phyloP scores from a whole-genome alignment of 2,329 filamentous ascomycete species.

The Alternaria angustiovoidea region DNA sequence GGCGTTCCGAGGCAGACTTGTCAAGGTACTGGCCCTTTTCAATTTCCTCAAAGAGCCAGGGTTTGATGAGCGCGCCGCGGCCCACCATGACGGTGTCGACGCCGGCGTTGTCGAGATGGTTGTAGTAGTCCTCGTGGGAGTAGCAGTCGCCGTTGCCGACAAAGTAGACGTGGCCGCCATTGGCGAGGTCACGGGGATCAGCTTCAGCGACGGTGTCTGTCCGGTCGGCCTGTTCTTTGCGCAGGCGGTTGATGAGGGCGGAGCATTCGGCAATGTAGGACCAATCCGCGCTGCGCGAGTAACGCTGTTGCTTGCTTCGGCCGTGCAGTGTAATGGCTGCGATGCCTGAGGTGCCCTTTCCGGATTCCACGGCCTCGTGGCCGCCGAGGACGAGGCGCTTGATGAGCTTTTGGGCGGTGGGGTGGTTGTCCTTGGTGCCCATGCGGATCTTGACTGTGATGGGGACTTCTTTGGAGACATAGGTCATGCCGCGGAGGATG shows the following conservation, averaged over 20 bases:
- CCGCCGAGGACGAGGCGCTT: conserved; percentile 84
- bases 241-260: conserved; percentile 81
- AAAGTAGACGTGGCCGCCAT: conserved; percentile 80
- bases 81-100: conserved; percentile 97
- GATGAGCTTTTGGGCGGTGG: conserved; percentile 81
- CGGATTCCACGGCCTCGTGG: conserved; percentile 71
- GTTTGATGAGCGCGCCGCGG: conserved; percentile 95
- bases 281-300: conserved; percentile 94
- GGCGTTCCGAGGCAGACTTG: conserved; percentile 87
- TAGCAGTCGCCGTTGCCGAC: conserved; percentile 97
- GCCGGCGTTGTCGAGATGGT: conserved; percentile 76
- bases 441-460: conserved; percentile 95
- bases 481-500: conserved; percentile 95
- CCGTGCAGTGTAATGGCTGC: conserved; percentile 97
- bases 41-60: conserved; percentile 98
- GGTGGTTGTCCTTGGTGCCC: conserved; percentile 81
- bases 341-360: conserved; percentile 72
- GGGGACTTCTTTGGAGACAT: conserved; percentile 86
- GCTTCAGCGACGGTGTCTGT: conserved; percentile 81
- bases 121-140: conserved; percentile 86
- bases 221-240: conserved; percentile 69
- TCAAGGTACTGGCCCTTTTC: conserved; percentile 90
- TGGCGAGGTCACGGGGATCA: conserved; percentile 76
- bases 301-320: conserved; percentile 90
- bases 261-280: conserved; percentile 90